phyloP scores from a whole-genome alignment of 2,329 filamentous ascomycete genomes.

The Coniochaeta prunicola region DNA sequence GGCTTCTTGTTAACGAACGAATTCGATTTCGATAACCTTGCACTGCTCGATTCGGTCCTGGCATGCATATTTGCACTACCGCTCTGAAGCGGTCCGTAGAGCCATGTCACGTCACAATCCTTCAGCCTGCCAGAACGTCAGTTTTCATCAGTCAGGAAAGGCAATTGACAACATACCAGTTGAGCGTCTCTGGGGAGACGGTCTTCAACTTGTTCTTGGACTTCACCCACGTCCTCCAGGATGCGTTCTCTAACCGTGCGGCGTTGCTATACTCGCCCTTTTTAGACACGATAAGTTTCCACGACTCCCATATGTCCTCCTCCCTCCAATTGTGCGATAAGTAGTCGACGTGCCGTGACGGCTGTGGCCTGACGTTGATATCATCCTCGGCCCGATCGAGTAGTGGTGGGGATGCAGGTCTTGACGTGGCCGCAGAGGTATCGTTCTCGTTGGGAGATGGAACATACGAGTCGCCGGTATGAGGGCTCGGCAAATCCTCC shows the following conservation, averaged over 20 bases:
- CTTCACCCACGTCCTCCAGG: conserved; percentile 96
- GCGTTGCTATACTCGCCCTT: conserved; percentile 73
- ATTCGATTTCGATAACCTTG: conserved; percentile 41
- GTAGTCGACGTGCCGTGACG: conserved; percentile 89
- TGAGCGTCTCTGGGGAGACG: conserved; percentile 82
- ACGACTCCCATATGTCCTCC: conserved; percentile 96
- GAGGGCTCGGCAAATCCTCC: conserved; percentile 43
- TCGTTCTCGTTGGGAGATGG: conserved; percentile 49
- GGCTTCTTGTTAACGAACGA: conserved; percentile 79
- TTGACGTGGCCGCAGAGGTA: conserved; percentile 40
- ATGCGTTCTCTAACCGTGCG: conserved; percentile 84
- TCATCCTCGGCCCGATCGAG: conserved; percentile 69
- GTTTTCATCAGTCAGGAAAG: conserved; percentile 4
- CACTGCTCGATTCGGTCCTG: conserved; percentile 31
- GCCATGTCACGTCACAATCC: conserved; percentile 94
- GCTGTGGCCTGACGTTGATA: conserved; percentile 63
- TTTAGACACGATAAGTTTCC: conserved; percentile 84
- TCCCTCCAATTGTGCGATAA: conserved; percentile 89
- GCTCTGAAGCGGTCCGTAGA: conserved; percentile 87
- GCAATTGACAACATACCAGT: conserved; percentile 60
- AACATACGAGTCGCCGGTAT: conserved; percentile 40
- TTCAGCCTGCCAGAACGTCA: conserved; percentile 64
- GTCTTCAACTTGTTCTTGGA: conserved; percentile 81
- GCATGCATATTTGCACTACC: conserved; percentile 50
- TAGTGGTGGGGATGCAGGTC: conserved; percentile 50